Percentiles rank a stretch among this genome's conserved stretches.
phyloP scores from a whole-genome alignment of 352 stramenopile genomes.

The Pythium sp. region DNA sequence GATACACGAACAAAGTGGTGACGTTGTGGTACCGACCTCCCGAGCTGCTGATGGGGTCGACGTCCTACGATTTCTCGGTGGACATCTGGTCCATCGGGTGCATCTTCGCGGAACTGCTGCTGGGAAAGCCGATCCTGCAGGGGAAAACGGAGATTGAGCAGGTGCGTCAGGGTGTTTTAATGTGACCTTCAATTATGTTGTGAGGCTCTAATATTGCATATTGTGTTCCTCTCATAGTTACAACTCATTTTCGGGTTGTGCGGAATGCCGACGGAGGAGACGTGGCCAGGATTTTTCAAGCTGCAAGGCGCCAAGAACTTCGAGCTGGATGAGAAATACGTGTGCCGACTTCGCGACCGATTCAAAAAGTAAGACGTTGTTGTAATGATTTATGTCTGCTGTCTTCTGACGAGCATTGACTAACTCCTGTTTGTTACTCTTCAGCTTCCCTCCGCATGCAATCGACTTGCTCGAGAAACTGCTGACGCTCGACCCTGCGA shows the following conservation, averaged over 20 bases:
- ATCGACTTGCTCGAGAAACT: constrained; percentile 93
- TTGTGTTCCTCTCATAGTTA: constrained; percentile 29
- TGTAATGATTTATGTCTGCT: background rate
- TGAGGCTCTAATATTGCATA: background rate
- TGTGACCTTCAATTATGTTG: background rate
- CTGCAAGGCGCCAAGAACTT: constrained; percentile 65
- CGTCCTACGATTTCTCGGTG: constrained; percentile 90
- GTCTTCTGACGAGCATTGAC: background rate
- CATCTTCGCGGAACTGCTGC: constrained; percentile 80
- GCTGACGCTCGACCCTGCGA: constrained; percentile 93
- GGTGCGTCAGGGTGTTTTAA: constrained; percentile 25
- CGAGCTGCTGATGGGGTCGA: constrained; percentile 91
- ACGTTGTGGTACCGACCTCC: constrained; percentile 94
- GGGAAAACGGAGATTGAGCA: constrained; percentile 83
- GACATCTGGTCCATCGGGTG: constrained; percentile 95
- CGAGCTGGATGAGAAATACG: constrained; percentile 75
- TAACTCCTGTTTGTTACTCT: background rate
- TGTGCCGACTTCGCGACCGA: constrained; percentile 60
- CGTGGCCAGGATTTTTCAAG: constrained; percentile 78
- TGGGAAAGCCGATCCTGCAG: constrained; percentile 79
- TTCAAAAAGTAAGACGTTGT: constrained; percentile 70
- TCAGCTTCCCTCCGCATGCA: constrained; percentile 67
- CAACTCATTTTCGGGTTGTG: constrained; percentile 80
- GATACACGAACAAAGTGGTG: constrained; percentile 95
- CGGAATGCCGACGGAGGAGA: constrained; percentile 76